Evolutionary conservation across 768 basidiomycete genomes (phyloP).

Genomic region (Pleurotus eryngii): DNA sequence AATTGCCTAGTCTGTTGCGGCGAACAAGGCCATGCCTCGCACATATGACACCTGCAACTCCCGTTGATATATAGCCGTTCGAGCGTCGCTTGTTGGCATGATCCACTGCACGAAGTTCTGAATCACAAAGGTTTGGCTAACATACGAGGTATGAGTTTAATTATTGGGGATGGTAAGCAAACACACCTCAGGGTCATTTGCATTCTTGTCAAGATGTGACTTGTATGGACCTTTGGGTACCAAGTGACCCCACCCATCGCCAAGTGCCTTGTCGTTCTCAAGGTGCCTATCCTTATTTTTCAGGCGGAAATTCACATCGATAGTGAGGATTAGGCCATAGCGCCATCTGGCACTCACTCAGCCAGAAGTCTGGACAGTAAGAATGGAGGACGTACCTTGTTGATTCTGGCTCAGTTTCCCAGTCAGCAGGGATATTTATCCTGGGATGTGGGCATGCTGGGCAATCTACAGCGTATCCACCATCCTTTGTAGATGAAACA

Average conservation of each 20-base stretch:
- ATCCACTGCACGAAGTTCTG: constrained; percentile 11
- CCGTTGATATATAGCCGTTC: constrained; percentile 20
- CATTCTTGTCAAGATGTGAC: constrained; percentile 1
- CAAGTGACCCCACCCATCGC: constrained; percentile 18
- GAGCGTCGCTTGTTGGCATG: constrained; percentile 3
- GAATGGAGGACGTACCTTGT: background rate
- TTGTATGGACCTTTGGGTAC: constrained; percentile 11
- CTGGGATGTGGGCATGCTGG: constrained; percentile 23
- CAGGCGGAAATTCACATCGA: constrained; percentile 30
- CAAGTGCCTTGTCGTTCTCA: constrained; percentile 17
- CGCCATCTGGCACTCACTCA: constrained; percentile 20
- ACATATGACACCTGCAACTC: constrained; percentile 26
- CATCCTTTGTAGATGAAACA: constrained; percentile 7
- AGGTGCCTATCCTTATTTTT: constrained; percentile 19
- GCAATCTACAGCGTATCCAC: constrained; percentile 19
- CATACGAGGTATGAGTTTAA: background rate
- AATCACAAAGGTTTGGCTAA: constrained; percentile 12
- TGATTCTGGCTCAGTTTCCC: constrained; percentile 9
- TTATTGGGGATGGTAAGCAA: background rate
- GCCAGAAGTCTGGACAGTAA: no score
- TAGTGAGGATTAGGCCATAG: constrained; percentile 20
- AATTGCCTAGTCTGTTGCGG: constrained; percentile 23
- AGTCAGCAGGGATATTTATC: constrained; percentile 14
- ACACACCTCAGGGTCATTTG: constrained; percentile 11
- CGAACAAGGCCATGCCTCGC: constrained; percentile 27